Base-by-base conservation (phyloP, 371 early-diverging fungal species). In the Mortierella sp. region DNA sequence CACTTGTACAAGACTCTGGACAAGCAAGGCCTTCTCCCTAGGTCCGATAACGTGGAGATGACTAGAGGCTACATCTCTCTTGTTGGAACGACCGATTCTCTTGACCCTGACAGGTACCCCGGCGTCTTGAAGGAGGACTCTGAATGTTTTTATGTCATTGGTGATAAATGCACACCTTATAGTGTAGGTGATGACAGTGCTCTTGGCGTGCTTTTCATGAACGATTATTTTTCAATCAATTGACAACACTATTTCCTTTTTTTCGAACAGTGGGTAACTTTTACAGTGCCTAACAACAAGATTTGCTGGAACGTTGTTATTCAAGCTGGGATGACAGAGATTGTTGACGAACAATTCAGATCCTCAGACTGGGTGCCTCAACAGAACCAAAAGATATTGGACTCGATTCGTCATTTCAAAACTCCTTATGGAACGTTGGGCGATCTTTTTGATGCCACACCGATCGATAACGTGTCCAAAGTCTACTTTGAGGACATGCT, bases 401-500 rank as follows among this genome's bases (percentile, higher is more conserved):
- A 73, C 8, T 9, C 74, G 34, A 48, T 79, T 0, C 38, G 57
- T 14, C 68, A 83, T 8, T 79, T 79, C 58, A 72, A 26, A 24
- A 76, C 77, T 0, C 75, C 76, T 0, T 75, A 34, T 34, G 75
- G 79, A 16, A 75, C 16, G 8, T 19, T 83, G 13, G 76, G 79
- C 3, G 73, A 72, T 7, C 4, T 83, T 13, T 70, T 83, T 19
- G 79, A 79, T 50, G 74, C 72, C 13, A 83, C 83, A 0, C 79
- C 79, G 8, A 28, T 50, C 34, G 76, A 79, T 1, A 31, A 34
- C 24, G 70, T 83, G 0, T 52, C 65, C 42, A 74, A 73, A 44
- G 80, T 84, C 9, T 74, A 70, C 38, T 34, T 84, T 19, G 84
- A 80, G 48, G 84, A 80, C 24, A 79, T 50, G 57, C 2, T 79